A percentile compares a stretch with the other conserved stretches of the same genome.
These are phyloP conservation scores for Tylopilus orsonianus DNA, from an alignment of 1,284 basidiomycete genomes.

Conservation along the genomic window DNA sequence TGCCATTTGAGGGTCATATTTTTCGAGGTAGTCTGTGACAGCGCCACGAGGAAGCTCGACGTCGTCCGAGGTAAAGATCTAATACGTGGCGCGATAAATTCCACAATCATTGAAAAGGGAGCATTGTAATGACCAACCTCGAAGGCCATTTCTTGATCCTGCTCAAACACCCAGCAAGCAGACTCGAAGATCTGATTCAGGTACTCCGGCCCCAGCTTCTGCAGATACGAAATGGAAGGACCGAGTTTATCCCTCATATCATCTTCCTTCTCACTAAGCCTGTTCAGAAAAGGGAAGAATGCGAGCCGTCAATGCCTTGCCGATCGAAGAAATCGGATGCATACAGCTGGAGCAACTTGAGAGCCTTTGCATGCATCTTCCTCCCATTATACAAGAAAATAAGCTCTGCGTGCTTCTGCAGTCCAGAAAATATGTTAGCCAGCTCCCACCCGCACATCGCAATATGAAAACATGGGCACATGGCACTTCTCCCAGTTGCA, in stretches of 20 bases:
- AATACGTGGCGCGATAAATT: neutral
- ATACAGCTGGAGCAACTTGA: slow-evolving; percentile 79
- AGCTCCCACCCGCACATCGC: neutral
- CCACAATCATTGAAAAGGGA: neutral
- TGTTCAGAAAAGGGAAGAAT: slow-evolving; percentile 31
- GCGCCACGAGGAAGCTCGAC: slow-evolving; percentile 79
- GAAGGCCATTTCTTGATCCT: slow-evolving; percentile 71
- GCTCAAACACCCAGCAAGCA: slow-evolving; percentile 83
- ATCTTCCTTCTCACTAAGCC: slow-evolving; percentile 76
- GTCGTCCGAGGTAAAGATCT: slow-evolving; percentile 97
- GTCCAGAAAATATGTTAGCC: slow-evolving; percentile 5
- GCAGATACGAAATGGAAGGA: slow-evolving; percentile 88
- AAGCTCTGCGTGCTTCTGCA: slow-evolving; percentile 87
- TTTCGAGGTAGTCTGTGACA: slow-evolving; percentile 79
- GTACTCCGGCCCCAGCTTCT: slow-evolving; percentile 84
- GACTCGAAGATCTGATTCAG: slow-evolving; percentile 77
- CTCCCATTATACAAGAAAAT: slow-evolving; percentile 92
- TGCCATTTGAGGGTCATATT: slow-evolving; percentile 65
- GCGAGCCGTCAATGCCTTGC: neutral
- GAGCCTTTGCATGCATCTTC: slow-evolving; percentile 91
- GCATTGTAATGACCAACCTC: slow-evolving; percentile 47
- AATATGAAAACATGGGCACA: neutral
- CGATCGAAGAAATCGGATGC: neutral
- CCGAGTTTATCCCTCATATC: slow-evolving; percentile 78
- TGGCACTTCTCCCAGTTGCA: neutral